Base-by-base conservation (phyloP, 1,284 basidiomycete species). In the Microbotryum lychnidis-dioicae region DNA sequence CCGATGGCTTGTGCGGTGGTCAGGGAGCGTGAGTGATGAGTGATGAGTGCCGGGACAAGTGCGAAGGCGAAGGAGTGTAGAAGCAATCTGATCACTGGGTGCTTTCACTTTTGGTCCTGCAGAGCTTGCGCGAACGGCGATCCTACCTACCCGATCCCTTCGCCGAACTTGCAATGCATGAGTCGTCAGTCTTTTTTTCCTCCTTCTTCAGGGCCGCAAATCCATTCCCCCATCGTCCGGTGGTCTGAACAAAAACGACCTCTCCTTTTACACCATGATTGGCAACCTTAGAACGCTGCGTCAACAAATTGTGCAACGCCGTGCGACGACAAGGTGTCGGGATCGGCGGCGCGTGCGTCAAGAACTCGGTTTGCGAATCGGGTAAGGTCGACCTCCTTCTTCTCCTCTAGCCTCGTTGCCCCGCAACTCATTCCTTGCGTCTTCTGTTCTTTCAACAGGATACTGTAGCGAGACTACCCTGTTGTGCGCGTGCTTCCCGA, bases 81-180 rank as follows among this genome's bases (percentile, higher is more conserved):
- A 42, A 42, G 37, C 9, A 42, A 42, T 12, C 37, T 42, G 37
- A 42, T 18, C 14, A 42, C 2, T 42, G 16, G 16, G 37, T 31
- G 23, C 18, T 25, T 10, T 10, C 50, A 10, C n/a, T 23, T 54
- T 18, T 3, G 46, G 6, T 12, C 29, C 2, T 5, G 18, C 48
- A 66, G 64, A 3, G 54, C 50, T 6, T 69, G 67, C 58, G 62
- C 57, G 27, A 69, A 69, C 59, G 67, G 67, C 18, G 58, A 57
- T 27, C 49, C 54, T 0, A 10, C 49, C 1, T 54, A 54, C 5
- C 65, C 67, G 4, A 69, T 69, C 47, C 67, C 67, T n/a, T 48
- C 45, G 16, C 67, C 67, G 25, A 54, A 69, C 42, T 55, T 63
- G 50, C 67, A 69, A 29, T 69, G 67, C 53, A 49, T 58, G 6